Percentiles rank a stretch among this genome's conserved stretches.
phyloP scores from a whole-genome alignment of 371 early-diverging fungal genomes.

The Homolaphlyctis polyrhiza region DNA sequence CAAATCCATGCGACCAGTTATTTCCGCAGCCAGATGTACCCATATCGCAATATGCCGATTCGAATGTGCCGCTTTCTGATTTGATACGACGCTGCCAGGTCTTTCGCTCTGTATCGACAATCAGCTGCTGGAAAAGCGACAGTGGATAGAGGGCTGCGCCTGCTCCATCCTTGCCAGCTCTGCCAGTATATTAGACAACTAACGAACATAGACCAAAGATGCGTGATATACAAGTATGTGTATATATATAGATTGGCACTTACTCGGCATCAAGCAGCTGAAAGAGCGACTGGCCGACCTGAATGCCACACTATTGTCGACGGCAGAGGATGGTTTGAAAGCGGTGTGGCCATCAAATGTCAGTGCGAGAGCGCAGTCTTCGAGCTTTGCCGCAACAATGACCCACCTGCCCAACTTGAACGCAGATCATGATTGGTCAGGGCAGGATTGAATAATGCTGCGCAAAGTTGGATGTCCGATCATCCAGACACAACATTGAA shows the following conservation, averaged over 20 bases:
- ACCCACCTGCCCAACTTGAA: constrained; percentile 29
- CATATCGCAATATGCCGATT: constrained; percentile 15
- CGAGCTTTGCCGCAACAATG: neutral
- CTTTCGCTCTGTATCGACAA: constrained; percentile 38
- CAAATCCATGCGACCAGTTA: constrained; percentile 41
- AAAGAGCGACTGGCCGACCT: constrained; percentile 32
- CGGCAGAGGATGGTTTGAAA: too few species aligned
- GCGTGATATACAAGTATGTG: neutral
- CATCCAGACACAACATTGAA: too few species aligned
- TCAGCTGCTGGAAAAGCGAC: constrained; percentile 14
- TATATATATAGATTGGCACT: neutral
- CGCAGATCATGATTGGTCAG: constrained; percentile 24
- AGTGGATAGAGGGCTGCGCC: constrained; percentile 2
- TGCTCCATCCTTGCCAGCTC: neutral
- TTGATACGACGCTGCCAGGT: constrained; percentile 13
- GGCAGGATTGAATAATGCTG: too few species aligned
- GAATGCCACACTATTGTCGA: constrained; percentile 36
- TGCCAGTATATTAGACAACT: neutral
- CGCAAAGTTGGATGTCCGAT: too few species aligned
- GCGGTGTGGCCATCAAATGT: neutral
- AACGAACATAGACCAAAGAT: neutral
- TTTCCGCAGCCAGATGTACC: constrained; percentile 34
- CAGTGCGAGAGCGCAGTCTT: neutral
- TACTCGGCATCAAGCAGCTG: constrained; percentile 20
- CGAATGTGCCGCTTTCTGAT: neutral